Evolutionary conservation across 345 rosid species (phyloP).

Genomic region (Syzygium aromaticum): DNA sequence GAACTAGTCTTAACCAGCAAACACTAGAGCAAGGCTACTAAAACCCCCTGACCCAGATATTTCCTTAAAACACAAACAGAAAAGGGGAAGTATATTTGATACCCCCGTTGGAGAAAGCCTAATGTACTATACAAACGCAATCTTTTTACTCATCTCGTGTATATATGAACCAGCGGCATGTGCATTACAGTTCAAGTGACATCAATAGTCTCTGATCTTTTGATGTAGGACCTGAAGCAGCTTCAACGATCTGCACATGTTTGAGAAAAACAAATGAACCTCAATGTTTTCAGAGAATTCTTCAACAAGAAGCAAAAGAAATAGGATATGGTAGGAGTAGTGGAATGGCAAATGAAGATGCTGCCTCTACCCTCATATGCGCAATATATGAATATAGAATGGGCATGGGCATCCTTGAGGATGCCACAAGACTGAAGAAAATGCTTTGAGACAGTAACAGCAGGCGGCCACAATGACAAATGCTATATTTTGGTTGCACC

Average conservation of each 20-base stretch:
- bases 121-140: background rate
- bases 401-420: background rate
- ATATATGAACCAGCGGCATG: background rate
- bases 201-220: slow-evolving; percentile 14
- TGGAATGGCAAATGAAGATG: background rate
- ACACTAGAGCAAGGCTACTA: background rate
- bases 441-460: background rate
- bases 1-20: background rate
- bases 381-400: background rate
- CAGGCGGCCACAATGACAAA: background rate
- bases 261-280: background rate
- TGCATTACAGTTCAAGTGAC: slow-evolving; percentile 9
- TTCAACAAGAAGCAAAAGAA: background rate
- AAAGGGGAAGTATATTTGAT: background rate
- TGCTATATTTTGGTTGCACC: background rate
- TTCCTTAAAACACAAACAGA: background rate
- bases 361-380: background rate
- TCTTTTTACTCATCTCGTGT: background rate
- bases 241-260: slow-evolving; percentile 7
- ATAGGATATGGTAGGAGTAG: background rate
- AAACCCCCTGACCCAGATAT: background rate
- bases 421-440: background rate
- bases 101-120: background rate
- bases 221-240: background rate
- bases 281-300: background rate